phyloP scores from a whole-genome alignment of 495 filamentous ascomycete genomes.

The Melanomma pulvis-pyrius region DNA sequence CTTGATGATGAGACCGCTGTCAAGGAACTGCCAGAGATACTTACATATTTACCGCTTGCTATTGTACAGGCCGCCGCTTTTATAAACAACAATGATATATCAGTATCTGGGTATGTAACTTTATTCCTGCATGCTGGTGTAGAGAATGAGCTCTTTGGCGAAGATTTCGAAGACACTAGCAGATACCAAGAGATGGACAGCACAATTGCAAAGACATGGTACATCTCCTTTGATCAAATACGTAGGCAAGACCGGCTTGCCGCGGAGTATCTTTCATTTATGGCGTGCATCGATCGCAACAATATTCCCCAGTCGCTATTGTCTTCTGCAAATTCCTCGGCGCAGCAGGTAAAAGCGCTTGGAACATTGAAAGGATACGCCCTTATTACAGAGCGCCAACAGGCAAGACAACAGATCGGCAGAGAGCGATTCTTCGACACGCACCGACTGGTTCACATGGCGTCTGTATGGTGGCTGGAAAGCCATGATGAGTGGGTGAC shows the following conservation, averaged over 20 bases:
- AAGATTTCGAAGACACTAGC: constrained; percentile 26
- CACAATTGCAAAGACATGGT: constrained; percentile 26
- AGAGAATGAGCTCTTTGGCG: constrained; percentile 12
- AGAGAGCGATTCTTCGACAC: constrained; percentile 16
- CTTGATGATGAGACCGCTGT: constrained; percentile 15
- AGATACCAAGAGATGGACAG: too few relatives aligned
- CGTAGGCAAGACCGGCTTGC: constrained; percentile 20
- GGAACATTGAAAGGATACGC: constrained; percentile 21
- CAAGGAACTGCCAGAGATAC: constrained; percentile 19
- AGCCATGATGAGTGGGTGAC: background rate
- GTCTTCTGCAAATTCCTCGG: background rate
- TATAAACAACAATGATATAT: constrained; percentile 37
- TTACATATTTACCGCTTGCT: constrained; percentile 39
- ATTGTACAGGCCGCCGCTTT: constrained; percentile 43
- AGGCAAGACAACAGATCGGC: background rate
- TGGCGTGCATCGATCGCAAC: constrained; percentile 19
- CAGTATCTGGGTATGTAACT: constrained; percentile 29
- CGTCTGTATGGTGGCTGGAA: constrained; percentile 25
- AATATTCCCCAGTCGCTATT: constrained; percentile 25
- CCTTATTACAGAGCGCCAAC: constrained; percentile 20
- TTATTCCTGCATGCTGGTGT: constrained; percentile 14
- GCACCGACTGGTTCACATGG: constrained; percentile 26
- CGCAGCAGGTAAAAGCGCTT: constrained; percentile 11
- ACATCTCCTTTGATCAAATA: constrained; percentile 29
- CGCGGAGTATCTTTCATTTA: constrained; percentile 25